Evolutionary conservation across 257 asterid genomes (phyloP).

Genomic region (Jacaranda copaia): DNA sequence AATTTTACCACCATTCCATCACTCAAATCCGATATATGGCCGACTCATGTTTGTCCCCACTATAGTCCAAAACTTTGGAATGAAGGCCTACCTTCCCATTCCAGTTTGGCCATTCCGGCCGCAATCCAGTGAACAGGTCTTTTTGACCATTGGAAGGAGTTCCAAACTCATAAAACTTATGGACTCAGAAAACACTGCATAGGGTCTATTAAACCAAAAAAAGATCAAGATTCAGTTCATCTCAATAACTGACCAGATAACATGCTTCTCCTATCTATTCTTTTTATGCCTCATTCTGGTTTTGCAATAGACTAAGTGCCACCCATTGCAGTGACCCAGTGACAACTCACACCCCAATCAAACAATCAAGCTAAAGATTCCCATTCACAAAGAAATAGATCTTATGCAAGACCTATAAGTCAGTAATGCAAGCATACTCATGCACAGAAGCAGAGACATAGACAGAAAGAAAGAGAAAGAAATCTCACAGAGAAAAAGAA

Average conservation of each 20-base stretch:
- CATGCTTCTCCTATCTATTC: neutral
- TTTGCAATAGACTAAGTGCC: slow-evolving; percentile 13
- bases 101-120: no score
- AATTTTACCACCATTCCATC: no score
- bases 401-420: neutral
- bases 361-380: neutral
- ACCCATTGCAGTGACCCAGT: neutral
- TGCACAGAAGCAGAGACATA: neutral
- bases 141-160: neutral
- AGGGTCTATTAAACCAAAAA: neutral
- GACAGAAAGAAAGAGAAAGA: slow-evolving; percentile 9
- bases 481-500: slow-evolving; percentile 63
- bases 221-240: neutral
- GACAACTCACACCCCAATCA: neutral
- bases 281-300: neutral
- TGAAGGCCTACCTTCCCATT: no score
- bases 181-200: neutral
- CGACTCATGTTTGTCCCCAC: no score
- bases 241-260: neutral
- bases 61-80: no score
- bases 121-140: no score
- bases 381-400: neutral
- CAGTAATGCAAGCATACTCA: neutral
- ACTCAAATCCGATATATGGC: no score
- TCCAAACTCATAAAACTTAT: neutral